Evolutionary conservation across 2,329 filamentous ascomycete genomes (phyloP).

Genomic region (Bimuria novae-zelandiae): DNA sequence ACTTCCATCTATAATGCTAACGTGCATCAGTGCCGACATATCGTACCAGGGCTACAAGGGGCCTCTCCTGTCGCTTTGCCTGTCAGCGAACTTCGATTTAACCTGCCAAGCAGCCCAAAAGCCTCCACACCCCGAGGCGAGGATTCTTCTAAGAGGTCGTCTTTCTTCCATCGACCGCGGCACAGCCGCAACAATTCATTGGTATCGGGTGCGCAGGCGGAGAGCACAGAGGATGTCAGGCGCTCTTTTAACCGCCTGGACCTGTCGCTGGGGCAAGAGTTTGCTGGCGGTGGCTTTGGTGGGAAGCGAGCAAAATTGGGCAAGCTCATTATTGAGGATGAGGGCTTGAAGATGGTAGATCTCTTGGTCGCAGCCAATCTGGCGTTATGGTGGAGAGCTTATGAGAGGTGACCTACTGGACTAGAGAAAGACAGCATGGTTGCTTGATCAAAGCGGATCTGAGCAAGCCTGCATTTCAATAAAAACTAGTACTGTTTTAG

Average conservation of each 20-base stretch:
- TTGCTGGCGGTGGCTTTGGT: conserved; percentile 81
- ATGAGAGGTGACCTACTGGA: conserved; percentile 63
- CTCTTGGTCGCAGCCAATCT: conserved; percentile 88
- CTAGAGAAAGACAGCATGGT: no score
- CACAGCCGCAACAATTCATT: conserved; percentile 37
- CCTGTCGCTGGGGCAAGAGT: conserved; percentile 77
- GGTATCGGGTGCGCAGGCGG: conserved; percentile 23
- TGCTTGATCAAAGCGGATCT: no score
- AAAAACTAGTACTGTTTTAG: neutral
- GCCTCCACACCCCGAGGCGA: conserved; percentile 37
- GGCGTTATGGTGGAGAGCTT: conserved; percentile 90
- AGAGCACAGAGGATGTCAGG: conserved; percentile 23
- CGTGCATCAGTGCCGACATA: conserved; percentile 64
- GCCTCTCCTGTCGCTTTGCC: conserved; percentile 47
- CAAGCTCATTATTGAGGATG: conserved; percentile 86
- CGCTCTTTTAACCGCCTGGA: conserved; percentile 62
- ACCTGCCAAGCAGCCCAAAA: conserved; percentile 66
- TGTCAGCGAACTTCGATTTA: conserved; percentile 88
- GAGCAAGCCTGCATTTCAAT: neutral
- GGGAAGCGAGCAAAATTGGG: conserved; percentile 91
- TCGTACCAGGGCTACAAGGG: conserved; percentile 57
- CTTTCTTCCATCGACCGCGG: conserved; percentile 39
- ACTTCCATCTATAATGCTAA: conserved; percentile 13
- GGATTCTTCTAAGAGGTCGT: conserved; percentile 39
- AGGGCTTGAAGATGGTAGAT: conserved; percentile 95